Base-by-base conservation (phyloP, 495 filamentous ascomycete species). In the Achaetomiella virescens region DNA sequence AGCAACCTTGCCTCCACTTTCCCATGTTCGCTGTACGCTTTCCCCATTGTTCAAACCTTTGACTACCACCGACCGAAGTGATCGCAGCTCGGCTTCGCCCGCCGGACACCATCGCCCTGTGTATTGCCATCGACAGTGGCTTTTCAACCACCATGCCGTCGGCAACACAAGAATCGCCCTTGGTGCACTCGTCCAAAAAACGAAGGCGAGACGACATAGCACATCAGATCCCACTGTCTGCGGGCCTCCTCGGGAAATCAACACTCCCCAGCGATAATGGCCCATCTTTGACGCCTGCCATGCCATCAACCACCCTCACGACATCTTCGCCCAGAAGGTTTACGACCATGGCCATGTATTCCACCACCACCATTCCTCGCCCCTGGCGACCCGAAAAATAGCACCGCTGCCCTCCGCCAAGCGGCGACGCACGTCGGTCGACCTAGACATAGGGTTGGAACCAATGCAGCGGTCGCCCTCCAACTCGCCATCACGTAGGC, bases 171-270 rank as follows among this genome's bases (percentile, higher is more conserved):
- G 60, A 68, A 25, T 37, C 59, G 14, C 55, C 58, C 20, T 35
- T 64, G 21, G 57, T 64, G 43, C 58, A 61, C 25, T 51, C 59
- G 44, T 55, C 58, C 54, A 75, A 65, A 63, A 77, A 76, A 62
- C 63, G 73, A 55, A 70, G 68, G 54, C 71, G 70, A 54, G 72
- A 75, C 29, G 72, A 58, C 55, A 43, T 35, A 53, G 50, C 60
- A 47, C 57, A 60, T 46, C 70, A 70, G 51, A 21, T 64, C 37
- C 55, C 62, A 61, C 59, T 72, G 68, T 72, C 72, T 58, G 62
- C 57, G 33, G 45, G 50, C 51, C 37, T 55, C 33, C 18, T 37
- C 37, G 42, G 47, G 35, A 51, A 54, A 37, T 45, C 35, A 27
- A 38, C 44, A 6, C 31, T 21, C 29, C 3, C 33, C 21, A 20